phyloP scores from a whole-genome alignment of 257 asterid genomes.

The Ballota nigra region DNA sequence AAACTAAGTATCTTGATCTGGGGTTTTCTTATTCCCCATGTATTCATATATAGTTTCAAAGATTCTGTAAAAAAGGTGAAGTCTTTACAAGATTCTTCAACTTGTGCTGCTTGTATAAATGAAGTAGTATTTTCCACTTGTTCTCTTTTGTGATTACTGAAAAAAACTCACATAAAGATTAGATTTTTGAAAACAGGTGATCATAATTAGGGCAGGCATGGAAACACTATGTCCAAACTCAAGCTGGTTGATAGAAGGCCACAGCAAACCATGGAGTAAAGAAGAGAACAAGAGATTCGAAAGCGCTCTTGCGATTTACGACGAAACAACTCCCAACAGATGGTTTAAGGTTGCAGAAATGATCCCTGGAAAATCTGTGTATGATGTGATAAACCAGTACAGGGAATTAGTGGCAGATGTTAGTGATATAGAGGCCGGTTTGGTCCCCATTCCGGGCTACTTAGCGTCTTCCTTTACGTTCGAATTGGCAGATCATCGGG shows the following conservation, averaged over 20 bases:
- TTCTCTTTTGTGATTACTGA: slow-evolving; percentile 8
- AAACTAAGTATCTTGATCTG: slow-evolving; percentile 13
- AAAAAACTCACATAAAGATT: neutral
- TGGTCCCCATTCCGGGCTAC: slow-evolving; percentile 63
- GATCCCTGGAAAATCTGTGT: slow-evolving; percentile 73
- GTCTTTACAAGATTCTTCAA: slow-evolving; percentile 34
- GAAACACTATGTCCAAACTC: slow-evolving; percentile 54
- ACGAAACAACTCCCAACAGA: slow-evolving; percentile 74
- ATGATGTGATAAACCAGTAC: slow-evolving; percentile 75
- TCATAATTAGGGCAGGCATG: slow-evolving; percentile 27
- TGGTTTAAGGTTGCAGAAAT: slow-evolving; percentile 67
- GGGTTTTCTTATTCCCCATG: slow-evolving; percentile 14
- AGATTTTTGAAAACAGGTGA: neutral
- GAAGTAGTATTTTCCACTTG: slow-evolving; percentile 37
- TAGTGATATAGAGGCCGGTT: slow-evolving; percentile 74
- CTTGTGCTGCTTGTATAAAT: slow-evolving; percentile 12
- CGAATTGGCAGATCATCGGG: slow-evolving; percentile 43
- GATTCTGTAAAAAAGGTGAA: slow-evolving; percentile 31
- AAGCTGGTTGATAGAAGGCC: slow-evolving; percentile 39
- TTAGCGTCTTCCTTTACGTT: slow-evolving; percentile 56
- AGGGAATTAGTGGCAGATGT: slow-evolving; percentile 68
- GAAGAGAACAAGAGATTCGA: slow-evolving; percentile 85
- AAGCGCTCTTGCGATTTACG: slow-evolving; percentile 71
- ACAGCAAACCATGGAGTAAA: slow-evolving; percentile 57
- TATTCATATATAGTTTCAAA: slow-evolving; percentile 17